Base-by-base conservation (phyloP, 2,329 filamentous ascomycete species). In the Aschersonia sp. region DNA sequence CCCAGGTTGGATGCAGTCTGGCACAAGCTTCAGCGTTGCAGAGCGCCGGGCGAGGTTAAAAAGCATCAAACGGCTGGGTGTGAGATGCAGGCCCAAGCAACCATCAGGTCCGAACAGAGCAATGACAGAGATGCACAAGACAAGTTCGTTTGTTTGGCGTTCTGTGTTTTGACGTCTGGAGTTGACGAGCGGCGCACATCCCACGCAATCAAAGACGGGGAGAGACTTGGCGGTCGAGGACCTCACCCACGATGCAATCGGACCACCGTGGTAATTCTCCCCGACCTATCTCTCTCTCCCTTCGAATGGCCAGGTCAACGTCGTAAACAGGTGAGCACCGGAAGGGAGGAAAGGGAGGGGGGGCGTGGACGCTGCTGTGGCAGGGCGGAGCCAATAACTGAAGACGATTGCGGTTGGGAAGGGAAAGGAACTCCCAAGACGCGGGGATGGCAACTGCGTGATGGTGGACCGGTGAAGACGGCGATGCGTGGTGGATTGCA, bases 311-410 rank as follows among this genome's bases (percentile, higher is more conserved):
- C n/a, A 29, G 10, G 7, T 32, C 37, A 42, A 45, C 37, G 46
- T 48, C 44, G 47, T 29, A 46, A 30, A 47, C 32, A 41, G 22
- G 30, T 32, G 45, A 46, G 32, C 35, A 10, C 30, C 30, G 45
- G 14, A 41, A 44, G 11, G 7, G n/a, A 45, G 30, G 12, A 44
- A 14, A 48, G 43, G 42, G 12, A 44, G 14, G 46, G 43, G 42
- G 40, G n/a, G 22, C 22, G 42, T 41, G 29, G 12, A 41, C 35
- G 8, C 2, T 37, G 35, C 35, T 37, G 35, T 37, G 35, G 30
- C 11, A 32, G 22, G 48, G 42, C 45, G 45, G 48, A 45, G 45
- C 45, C 44, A 46, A 46, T 42, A 42, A 42, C 44, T 12, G 42
- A 32, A 37, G n/a, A 32, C 40, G 31, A 42, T 30, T 43, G 41